Base-by-base conservation (phyloP, 2,329 filamentous ascomycete species). In the Anthostomella pinea region DNA sequence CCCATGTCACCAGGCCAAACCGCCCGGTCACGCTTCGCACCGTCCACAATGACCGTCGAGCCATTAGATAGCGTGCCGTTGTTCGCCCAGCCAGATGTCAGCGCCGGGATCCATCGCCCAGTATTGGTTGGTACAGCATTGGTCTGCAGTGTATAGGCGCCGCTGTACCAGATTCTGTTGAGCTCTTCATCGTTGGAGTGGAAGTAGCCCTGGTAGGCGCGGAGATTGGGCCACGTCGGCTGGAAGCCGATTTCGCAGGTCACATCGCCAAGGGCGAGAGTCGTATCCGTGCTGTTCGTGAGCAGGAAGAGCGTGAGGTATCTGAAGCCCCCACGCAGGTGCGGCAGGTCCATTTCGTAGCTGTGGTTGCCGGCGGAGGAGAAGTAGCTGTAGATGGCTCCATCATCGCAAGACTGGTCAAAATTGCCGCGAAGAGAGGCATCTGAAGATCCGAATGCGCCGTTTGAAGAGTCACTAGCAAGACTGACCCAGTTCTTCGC, bases 1-100 rank as follows among this genome's bases (percentile, higher is more conserved):
- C 68, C 68, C 64, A 81, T 75, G 50, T 83, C 79, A 2, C 78
- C 78, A 8, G 77, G 70, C 76, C 77, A 82, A 3, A 81, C 71
- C 13, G 76, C 61, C 7, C 75, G 66, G 48, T 81, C 77, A 20
- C 77, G 65, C 52, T 81, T 81, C 1, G 74, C 73, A 10, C 77
- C 77, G 51, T 81, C 77, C 1, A 57, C 51, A 1, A 56, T 53
- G n/a, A 60, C 57, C n/a, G 56, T 50, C 10, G 43, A 45, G 10
- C 58, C 57, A 3, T 52, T 45, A n/a, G 53, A 49, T n/a, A 62
- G 52, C 21, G 54, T 60, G 33, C 54, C 58, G 35, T 62, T 59
- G 34, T 57, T 57, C 34, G 54, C 56, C 59, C 59, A 62, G 28
- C 37, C 49, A 24, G 31, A 49, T 33, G 13, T 13, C 29, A 46